Conservation (phyloP, 208 protist species). For the Spongospora subterranea region DNA sequence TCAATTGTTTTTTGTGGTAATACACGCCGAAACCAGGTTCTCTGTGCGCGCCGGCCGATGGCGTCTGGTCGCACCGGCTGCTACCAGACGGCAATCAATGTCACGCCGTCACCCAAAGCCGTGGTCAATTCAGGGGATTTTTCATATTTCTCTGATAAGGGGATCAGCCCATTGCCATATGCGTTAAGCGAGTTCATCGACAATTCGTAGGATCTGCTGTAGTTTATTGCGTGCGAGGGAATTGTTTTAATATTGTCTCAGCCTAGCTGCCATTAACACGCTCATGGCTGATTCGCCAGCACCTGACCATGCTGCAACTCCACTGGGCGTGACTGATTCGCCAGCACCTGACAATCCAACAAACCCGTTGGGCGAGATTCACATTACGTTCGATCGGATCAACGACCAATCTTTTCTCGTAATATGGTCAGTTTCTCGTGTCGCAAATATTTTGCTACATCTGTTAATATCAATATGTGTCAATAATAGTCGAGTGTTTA, state of each 20-base stretch:
- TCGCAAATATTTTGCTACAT: background rate
- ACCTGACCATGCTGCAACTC: background rate
- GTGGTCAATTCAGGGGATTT: background rate
- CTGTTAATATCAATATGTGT: too few species aligned
- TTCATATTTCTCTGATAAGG: background rate
- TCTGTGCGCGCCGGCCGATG: too few species aligned
- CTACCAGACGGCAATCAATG: background rate
- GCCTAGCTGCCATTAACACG: background rate
- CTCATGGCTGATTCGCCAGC: background rate
- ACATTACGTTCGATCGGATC: background rate
- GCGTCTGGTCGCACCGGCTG: too few species aligned
- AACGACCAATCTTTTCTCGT: background rate
- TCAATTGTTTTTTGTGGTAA: too few species aligned
- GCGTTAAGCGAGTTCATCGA: background rate
- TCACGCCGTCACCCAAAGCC: background rate
- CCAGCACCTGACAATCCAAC: background rate
- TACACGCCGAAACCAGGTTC: too few species aligned
- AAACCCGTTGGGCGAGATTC: background rate
- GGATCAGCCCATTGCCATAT: background rate
- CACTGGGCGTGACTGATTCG: background rate
- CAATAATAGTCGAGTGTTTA: too few species aligned
- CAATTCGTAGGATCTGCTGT: background rate
- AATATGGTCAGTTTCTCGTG: background rate
- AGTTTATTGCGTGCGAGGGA: background rate
- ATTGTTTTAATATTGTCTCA: background rate